Evolutionary conservation across 2,329 filamentous ascomycete species (phyloP).

Genomic region (Lachnellula hyalina): DNA sequence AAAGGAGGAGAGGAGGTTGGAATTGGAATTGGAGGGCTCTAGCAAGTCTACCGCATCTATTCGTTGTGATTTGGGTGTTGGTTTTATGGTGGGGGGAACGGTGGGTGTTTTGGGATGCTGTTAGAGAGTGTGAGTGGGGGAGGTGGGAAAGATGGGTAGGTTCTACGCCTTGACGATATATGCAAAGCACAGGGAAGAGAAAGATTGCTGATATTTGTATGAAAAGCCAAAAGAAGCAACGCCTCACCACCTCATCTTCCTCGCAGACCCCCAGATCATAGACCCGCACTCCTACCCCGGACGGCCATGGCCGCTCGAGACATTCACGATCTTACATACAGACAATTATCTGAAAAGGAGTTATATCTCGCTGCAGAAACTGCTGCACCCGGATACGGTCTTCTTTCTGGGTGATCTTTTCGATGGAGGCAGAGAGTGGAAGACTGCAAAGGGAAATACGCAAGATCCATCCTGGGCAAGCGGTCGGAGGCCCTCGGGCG

Average conservation of each 20-base stretch:
- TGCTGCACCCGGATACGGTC: constrained; percentile 77
- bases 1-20: constrained; percentile 5
- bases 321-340: constrained; percentile 65
- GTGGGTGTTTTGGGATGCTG: constrained; percentile 65
- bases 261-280: constrained; percentile 69
- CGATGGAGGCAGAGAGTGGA: constrained; percentile 94
- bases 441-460: constrained; percentile 58
- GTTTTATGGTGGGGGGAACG: constrained; percentile 82
- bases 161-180: constrained; percentile 8
- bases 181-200: no score
- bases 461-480: constrained; percentile 55
- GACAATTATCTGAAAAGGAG: constrained; percentile 85
- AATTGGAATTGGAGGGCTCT: constrained; percentile 49
- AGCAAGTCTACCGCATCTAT: constrained; percentile 58
- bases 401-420: constrained; percentile 94
- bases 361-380: constrained; percentile 70
- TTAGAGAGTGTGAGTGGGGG: constrained; percentile 72
- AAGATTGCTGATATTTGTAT: constrained; percentile 4
- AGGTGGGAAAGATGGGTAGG: constrained; percentile 91
- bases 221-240: constrained; percentile 66
- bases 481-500: constrained; percentile 44
- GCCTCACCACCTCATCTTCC: constrained; percentile 68
- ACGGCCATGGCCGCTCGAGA: constrained; percentile 64
- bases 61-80: constrained; percentile 70
- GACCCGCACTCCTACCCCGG: constrained; percentile 72